Percentiles rank a stretch among this genome's conserved stretches.
Conservation (phyloP, 306 rosid species). For the Quercus glauca region DNA sequence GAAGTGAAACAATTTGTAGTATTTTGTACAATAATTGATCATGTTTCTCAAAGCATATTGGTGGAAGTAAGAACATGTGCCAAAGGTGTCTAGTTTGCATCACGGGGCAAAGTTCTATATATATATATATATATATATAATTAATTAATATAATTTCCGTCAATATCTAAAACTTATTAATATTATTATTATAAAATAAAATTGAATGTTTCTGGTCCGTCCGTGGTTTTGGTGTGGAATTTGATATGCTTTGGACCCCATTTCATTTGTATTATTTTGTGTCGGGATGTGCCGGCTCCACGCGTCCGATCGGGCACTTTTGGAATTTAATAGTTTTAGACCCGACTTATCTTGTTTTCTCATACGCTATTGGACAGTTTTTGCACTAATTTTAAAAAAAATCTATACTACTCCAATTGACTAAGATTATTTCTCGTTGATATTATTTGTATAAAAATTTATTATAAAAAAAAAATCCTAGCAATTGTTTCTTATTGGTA, state of each 20-base stretch:
- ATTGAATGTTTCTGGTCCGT: background rate
- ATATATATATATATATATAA: no score
- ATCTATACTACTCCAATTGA: no score
- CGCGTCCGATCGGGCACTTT: conserved; percentile 10
- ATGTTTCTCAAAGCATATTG: background rate
- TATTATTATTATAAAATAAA: background rate
- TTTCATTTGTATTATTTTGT: background rate
- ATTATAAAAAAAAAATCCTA: no score
- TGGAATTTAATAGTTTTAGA: conserved; percentile 13
- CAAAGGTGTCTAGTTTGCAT: conserved; percentile 5
- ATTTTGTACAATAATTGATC: background rate
- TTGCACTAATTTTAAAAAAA: background rate
- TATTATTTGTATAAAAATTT: no score
- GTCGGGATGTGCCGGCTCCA: background rate
- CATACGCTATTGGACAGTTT: background rate
- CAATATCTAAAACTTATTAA: background rate
- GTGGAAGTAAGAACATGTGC: background rate
- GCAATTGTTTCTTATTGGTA: no score
- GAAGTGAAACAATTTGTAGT: background rate
- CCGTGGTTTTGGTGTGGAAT: background rate
- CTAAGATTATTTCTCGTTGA: no score
- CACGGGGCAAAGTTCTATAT: conserved; percentile 3
- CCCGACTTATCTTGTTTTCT: conserved; percentile 13
- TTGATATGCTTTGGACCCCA: conserved; percentile 4
- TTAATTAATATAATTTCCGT: background rate